Evolutionary conservation across 768 basidiomycete genomes (phyloP), one percentile per base, ranked within the genome.

Genomic region (Boletus coccyginus): DNA sequence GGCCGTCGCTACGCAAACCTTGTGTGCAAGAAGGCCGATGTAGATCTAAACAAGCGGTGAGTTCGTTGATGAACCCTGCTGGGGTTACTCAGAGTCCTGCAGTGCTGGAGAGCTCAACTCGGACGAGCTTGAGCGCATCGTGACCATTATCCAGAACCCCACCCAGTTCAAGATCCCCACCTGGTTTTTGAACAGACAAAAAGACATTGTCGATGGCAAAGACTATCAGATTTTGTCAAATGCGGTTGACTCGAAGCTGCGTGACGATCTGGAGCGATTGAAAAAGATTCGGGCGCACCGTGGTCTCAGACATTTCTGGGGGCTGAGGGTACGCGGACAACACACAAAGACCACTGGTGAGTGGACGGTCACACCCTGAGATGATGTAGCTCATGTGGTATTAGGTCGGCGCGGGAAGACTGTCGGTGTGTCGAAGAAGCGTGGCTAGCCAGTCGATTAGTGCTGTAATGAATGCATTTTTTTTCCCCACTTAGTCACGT

Each of bases 11-110:
- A 98, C 79, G 88, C 97, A 71, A 98, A 98, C 79, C 78, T 98
- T 69, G 96, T 98, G 66, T 98, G 97, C 87, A 98, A 98, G 80
- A 99, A 99, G 82, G 97, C 97, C 59, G 97, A 98, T 79, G 93
- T 99, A 41, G 96, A 98, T 71, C 85, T 99, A 59, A 93, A 84
- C 82, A 99, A 99, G 80, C 92, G 97, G 97, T 98, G 69, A 58
- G 88, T 75, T 27, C 19, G 7, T n/a, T 32, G 38, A 24, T 41
- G 19, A 33, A 33, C 16, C 47, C 29, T 33, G 31, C 31, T 35
- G n/a, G 24, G 45, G 40, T 51, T 33, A 27, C 58, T 65, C 21
- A 58, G 32, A 38, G 33, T 46, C 49, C 7, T 45, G 24, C 72
- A 99, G 97, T 50, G 97, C 97, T 66, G 97, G 97, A 62, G 97